Percentiles rank a stretch among this genome's conserved stretches.
Evolutionary conservation across 805 yeast species (phyloP).

Genomic region (Jamesozyma spencerorum): DNA sequence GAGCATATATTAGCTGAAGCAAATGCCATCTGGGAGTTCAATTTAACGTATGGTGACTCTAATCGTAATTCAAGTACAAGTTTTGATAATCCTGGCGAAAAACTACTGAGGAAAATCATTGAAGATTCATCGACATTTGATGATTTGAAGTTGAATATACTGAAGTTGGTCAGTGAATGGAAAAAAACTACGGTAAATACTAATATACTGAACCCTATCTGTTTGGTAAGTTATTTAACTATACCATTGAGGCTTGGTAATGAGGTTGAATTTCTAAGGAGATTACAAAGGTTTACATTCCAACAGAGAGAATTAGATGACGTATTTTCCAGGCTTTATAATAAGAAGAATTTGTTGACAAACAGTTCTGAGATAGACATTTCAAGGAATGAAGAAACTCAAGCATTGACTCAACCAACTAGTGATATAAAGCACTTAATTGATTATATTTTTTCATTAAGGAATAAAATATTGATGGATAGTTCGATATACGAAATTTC

Average conservation of each 20-base stretch:
- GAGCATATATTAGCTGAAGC: constrained; percentile 60
- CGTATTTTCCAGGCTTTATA: constrained; percentile 7
- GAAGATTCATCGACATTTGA: constrained; percentile 29
- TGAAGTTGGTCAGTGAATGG: constrained; percentile 11
- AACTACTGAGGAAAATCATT: not conserved
- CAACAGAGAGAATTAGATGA: constrained; percentile 19
- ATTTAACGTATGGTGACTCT: constrained; percentile 21
- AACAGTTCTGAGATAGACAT: not conserved
- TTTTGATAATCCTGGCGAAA: constrained; percentile 35
- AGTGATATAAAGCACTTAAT: not conserved
- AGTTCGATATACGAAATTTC: constrained; percentile 51
- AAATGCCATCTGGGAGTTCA: constrained; percentile 54
- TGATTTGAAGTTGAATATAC: constrained; percentile 16
- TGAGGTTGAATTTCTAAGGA: constrained; percentile 18
- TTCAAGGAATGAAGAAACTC: not conserved
- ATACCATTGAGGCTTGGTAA: constrained; percentile 22
- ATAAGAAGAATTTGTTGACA: not conserved
- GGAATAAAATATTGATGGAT: constrained; percentile 33
- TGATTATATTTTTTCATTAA: constrained; percentile 15
- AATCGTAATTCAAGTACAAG: constrained; percentile 38
- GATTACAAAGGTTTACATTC: constrained; percentile 21
- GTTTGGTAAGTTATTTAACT: constrained; percentile 20
- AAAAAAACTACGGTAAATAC: constrained; percentile 13
- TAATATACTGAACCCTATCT: constrained; percentile 13
- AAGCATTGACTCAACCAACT: not conserved